Percentiles rank a stretch among this genome's conserved stretches.
Evolutionary conservation across 176 grass and related monocot species (phyloP).

Genomic region (Oryza meyeriana): DNA sequence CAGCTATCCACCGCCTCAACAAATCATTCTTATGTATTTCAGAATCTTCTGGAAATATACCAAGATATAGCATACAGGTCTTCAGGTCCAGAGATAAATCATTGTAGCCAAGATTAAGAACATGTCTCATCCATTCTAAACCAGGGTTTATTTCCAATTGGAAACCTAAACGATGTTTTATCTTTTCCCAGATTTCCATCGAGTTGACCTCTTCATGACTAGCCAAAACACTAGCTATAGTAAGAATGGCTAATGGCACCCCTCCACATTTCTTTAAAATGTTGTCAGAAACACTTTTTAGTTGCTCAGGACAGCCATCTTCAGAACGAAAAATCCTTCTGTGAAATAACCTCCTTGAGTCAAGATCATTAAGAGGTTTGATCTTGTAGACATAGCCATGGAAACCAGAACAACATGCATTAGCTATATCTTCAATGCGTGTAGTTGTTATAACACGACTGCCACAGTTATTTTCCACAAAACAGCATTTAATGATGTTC

Average conservation of each 20-base stretch:
- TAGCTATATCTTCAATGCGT: not conserved
- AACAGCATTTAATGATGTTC: not conserved
- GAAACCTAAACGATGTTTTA: not conserved
- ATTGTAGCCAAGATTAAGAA: slow-evolving; percentile 9
- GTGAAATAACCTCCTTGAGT: slow-evolving; percentile 33
- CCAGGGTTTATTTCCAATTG: not conserved
- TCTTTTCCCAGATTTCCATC: not conserved
- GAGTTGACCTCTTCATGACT: not conserved
- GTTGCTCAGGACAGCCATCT: slow-evolving; percentile 23
- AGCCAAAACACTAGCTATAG: slow-evolving; percentile 7
- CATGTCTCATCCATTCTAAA: not conserved
- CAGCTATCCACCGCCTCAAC: slow-evolving; percentile 18
- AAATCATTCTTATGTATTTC: slow-evolving; percentile 9
- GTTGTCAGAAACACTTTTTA: not conserved
- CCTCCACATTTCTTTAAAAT: slow-evolving; percentile 29
- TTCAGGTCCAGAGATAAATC: not conserved
- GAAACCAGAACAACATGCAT: not conserved
- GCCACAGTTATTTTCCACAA: not conserved
- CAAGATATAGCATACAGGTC: slow-evolving; percentile 5
- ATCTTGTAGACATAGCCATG: slow-evolving; percentile 6
- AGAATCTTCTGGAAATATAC: slow-evolving; percentile 28
- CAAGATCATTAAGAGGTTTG: slow-evolving; percentile 3
- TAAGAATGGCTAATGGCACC: slow-evolving; percentile 17
- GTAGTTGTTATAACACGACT: slow-evolving; percentile 26
- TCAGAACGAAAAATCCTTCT: slow-evolving; percentile 6